Conservation (phyloP, 1,284 basidiomycete genomes). For the Vanrija humicola region DNA sequence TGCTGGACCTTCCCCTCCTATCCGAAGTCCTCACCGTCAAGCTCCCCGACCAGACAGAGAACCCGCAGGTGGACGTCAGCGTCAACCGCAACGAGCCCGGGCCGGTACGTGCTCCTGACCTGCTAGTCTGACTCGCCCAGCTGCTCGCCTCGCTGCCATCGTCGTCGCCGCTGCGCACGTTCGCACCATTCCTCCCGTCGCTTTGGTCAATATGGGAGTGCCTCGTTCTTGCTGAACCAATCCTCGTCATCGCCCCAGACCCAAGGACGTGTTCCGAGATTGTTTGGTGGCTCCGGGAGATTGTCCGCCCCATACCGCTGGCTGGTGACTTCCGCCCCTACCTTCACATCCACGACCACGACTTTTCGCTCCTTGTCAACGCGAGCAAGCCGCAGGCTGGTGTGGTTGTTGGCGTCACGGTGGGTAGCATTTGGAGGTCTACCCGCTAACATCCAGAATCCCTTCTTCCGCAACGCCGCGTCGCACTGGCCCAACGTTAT, state of each 20-base stretch:
- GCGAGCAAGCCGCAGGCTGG: conserved; percentile 79
- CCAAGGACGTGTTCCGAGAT: conserved; percentile 71
- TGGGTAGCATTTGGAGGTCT: conserved; percentile 13
- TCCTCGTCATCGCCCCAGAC: conserved; percentile 78
- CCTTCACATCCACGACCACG: conserved; percentile 91
- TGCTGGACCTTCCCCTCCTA: conserved; percentile 72
- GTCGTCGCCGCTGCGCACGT: conserved; percentile 65
- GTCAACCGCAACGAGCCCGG: conserved; percentile 5
- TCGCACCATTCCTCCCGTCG: conserved; percentile 69
- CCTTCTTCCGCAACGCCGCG: conserved; percentile 83
- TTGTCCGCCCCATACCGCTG: conserved; percentile 83
- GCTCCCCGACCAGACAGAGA: conserved; percentile 65
- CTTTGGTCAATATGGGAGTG: conserved; percentile 96
- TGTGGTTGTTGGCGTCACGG: conserved; percentile 78
- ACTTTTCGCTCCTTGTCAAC: conserved; percentile 71
- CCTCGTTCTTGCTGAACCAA: conserved; percentile 77
- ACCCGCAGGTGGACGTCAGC: conserved; percentile 57
- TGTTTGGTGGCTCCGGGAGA: conserved; percentile 84
- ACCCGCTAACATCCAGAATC: conserved; percentile 56
- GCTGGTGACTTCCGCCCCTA: conserved; percentile 86
- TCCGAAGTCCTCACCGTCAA: conserved; percentile 69
- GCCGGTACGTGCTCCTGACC: not conserved
- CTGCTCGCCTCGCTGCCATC: conserved; percentile 73
- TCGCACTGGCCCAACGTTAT: conserved; percentile 86
- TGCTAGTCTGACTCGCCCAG: conserved; percentile 46